Base-by-base conservation (phyloP, 1,284 basidiomycete species). In the Leccinum solheimii region DNA sequence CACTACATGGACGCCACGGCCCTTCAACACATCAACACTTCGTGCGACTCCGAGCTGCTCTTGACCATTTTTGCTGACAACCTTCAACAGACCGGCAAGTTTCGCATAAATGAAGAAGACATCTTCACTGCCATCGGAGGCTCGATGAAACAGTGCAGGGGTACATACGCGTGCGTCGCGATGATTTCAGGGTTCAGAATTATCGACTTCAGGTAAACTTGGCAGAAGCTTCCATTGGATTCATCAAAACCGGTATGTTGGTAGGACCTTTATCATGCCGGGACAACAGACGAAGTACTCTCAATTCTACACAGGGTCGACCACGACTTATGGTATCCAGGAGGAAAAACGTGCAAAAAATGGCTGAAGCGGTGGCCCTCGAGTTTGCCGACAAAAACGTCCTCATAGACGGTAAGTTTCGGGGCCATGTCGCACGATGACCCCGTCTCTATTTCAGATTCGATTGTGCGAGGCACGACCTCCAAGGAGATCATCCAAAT, bases 401-500 rank as follows among this genome's bases (percentile, higher is more conserved):
- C 56, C 85, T 99, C 56, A 97, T 99, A 32, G 97, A 99, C 79
- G 95, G 93, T 92, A 68, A 62, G 83, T 71, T 30, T 62, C 49
- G 5, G 19, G 14, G 1, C n/a, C 21, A 7, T 56, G 0, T 48
- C 23, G 23, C 43, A 50, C 43, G 14, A 43, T 21, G 49, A 27
- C 52, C 27, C 57, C 40, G 45, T 34, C 9, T 27, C 23, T 56
- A 32, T 55, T 49, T 55, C 65, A 95, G 95, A 99, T 78, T 98
- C 96, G 0, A 99, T 99, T 69, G 97, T 99, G 10, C 89, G 97
- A 54, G 97, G 97, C 16, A 99, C 97, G 1, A 99, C 97, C 0
- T 98, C 96, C 14, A 97, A 95, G 75, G 97, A 99, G 78, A 99
- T 99, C 68, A 88, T 99, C 52, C 96, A 98, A 76, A 99, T 99